Conservation (phyloP, 345 rosid species). For the Ceriops decandra region DNA sequence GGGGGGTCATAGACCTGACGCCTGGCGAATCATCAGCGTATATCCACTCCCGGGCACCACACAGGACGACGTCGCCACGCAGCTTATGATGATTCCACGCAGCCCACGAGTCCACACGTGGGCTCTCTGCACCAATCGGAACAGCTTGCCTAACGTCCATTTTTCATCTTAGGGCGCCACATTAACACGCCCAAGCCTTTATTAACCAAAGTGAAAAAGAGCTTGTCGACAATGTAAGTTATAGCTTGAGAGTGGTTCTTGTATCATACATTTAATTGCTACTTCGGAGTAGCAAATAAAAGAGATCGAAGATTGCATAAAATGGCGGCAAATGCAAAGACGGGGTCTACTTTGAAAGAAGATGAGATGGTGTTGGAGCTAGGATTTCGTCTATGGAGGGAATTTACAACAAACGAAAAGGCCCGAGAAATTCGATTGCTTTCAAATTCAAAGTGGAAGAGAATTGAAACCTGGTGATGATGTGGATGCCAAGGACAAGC, state of each 20-base stretch:
- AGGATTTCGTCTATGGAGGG: constrained; percentile 54
- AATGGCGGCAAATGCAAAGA: constrained; percentile 18
- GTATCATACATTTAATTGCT: no score
- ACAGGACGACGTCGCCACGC: no score
- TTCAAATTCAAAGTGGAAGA: background rate
- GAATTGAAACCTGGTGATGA: background rate
- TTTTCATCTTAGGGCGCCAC: no score
- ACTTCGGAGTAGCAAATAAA: background rate
- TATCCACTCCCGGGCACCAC: no score
- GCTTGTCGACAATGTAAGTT: background rate
- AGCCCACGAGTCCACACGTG: no score
- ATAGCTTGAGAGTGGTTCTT: background rate
- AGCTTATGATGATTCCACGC: no score
- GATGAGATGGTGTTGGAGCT: constrained; percentile 55
- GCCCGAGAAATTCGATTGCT: background rate
- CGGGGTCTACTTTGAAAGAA: constrained; percentile 23
- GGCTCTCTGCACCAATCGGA: no score
- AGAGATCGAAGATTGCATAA: constrained; percentile 13
- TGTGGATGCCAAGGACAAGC: background rate
- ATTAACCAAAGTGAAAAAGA: background rate
- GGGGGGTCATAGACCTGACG: no score
- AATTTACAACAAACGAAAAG: constrained; percentile 24
- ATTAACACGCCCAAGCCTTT: no score
- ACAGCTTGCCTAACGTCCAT: no score
- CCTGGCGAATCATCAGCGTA: no score